These are phyloP conservation scores for Gaultheria prostrata DNA, from an alignment of 148 eudicot genomes.

Conservation along the genomic window DNA sequence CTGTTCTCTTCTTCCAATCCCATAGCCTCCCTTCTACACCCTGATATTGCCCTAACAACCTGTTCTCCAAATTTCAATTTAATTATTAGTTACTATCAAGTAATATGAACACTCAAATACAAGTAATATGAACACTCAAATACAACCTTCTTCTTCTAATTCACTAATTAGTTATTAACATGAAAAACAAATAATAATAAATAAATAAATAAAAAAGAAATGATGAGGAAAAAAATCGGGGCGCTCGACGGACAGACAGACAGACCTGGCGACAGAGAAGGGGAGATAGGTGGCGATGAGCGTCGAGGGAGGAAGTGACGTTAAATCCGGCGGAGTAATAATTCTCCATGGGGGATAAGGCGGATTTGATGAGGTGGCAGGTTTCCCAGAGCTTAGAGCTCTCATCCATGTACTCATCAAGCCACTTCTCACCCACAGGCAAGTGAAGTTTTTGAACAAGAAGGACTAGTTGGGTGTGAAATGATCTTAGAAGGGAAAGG, in stretches of 20 bases:
- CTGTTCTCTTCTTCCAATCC: slow-evolving; percentile 69
- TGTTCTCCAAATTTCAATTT: slow-evolving; percentile 21
- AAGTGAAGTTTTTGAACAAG: slow-evolving; percentile 65
- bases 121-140: too few species aligned
- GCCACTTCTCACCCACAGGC: slow-evolving; percentile 72
- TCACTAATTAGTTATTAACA: too few species aligned
- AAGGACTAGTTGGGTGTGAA: slow-evolving; percentile 52
- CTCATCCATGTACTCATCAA: slow-evolving; percentile 79
- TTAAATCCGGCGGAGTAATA: slow-evolving; percentile 51
- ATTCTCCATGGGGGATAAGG: slow-evolving; percentile 52
- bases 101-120: not conserved
- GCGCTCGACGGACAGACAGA: not conserved
- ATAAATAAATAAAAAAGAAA: not conserved
- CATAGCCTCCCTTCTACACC: slow-evolving; percentile 53
- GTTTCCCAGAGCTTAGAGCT: slow-evolving; percentile 73
- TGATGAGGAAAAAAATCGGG: not conserved
- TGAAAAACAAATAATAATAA: not conserved
- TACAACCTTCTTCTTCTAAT: too few species aligned
- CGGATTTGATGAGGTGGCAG: slow-evolving; percentile 57
- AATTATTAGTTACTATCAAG: too few species aligned
- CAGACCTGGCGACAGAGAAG: slow-evolving; percentile 59
- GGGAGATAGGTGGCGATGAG: slow-evolving; percentile 40
- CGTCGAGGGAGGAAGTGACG: slow-evolving; percentile 46
- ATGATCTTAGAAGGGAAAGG: slow-evolving; percentile 56
- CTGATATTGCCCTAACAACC: slow-evolving; percentile 53